phyloP scores from a whole-genome alignment of 768 basidiomycete species.

The Polyporus arcularius region DNA sequence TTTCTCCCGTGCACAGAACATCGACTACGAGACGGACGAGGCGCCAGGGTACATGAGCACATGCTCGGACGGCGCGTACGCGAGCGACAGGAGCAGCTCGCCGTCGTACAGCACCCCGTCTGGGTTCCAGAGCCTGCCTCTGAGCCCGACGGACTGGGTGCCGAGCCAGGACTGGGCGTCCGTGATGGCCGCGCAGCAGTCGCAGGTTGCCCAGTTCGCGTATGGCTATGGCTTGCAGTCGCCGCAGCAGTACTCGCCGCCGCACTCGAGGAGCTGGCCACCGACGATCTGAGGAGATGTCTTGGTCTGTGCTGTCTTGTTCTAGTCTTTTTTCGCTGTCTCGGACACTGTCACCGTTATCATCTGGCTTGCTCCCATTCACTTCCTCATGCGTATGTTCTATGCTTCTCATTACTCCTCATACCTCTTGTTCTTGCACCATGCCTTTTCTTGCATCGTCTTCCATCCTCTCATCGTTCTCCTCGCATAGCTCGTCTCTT shows the following conservation, averaged over 20 bases:
- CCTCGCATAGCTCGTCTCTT: not conserved
- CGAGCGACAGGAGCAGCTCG: slow-evolving; percentile 21
- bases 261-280: not conserved
- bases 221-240: not conserved
- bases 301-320: not conserved
- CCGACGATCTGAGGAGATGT: not conserved
- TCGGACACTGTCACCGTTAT: not conserved
- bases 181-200: not conserved
- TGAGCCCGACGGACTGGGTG: slow-evolving; percentile 14
- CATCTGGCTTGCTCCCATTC: not conserved
- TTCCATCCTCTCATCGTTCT: not conserved
- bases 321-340: not conserved
- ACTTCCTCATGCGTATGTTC: not conserved
- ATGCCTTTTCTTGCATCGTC: not conserved
- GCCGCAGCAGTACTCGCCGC: not conserved
- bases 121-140: slow-evolving; percentile 14
- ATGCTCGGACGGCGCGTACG: slow-evolving; percentile 11
- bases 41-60: slow-evolving; percentile 10
- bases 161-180: not conserved
- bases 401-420: not conserved
- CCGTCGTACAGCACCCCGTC: slow-evolving; percentile 13
- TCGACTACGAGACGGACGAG: slow-evolving; percentile 14
- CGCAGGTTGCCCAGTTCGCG: not conserved
- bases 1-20: not conserved
- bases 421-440: not conserved